phyloP scores from a whole-genome alignment of 345 rosid genomes.

The Hypericum perforatum region DNA sequence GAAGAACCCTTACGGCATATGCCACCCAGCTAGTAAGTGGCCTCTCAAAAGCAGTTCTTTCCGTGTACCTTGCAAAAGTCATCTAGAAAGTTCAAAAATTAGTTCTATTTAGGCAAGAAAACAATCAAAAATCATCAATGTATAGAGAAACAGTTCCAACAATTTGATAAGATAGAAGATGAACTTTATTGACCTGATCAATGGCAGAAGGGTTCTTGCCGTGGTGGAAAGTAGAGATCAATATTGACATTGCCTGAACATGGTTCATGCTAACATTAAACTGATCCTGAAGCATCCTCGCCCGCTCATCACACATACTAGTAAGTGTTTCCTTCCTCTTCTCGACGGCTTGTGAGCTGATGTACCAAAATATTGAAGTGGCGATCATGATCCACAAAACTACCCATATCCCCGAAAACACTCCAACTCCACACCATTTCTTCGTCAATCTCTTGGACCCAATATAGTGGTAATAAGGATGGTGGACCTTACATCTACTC shows the following conservation, averaged over 20 bases:
- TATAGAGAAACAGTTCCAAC: not conserved
- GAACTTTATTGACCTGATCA: constrained; percentile 61
- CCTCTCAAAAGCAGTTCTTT: constrained; percentile 93
- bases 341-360: constrained; percentile 66
- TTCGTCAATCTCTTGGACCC: constrained; percentile 48
- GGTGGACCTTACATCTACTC: constrained; percentile 42
- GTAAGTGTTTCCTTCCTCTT: constrained; percentile 68
- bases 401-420: constrained; percentile 51
- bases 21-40: constrained; percentile 98
- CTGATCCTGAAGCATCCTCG: constrained; percentile 97
- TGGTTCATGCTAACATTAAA: constrained; percentile 98
- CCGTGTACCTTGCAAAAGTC: constrained; percentile 88
- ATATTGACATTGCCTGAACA: constrained; percentile 90
- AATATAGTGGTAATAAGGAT: constrained; percentile 38
- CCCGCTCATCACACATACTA: constrained; percentile 95
- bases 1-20: constrained; percentile 86
- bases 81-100: constrained; percentile 36
- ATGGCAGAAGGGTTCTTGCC: constrained; percentile 83
- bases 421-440: constrained; percentile 63
- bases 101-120: not conserved
- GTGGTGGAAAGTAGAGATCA: constrained; percentile 93
- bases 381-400: constrained; percentile 40
- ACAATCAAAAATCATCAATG: constrained; percentile 1
- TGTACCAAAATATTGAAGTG: constrained; percentile 43
- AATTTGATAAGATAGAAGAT: constrained; percentile 7